Conservation (phyloP, 805 yeast genomes). For the Candida michaelii region DNA sequence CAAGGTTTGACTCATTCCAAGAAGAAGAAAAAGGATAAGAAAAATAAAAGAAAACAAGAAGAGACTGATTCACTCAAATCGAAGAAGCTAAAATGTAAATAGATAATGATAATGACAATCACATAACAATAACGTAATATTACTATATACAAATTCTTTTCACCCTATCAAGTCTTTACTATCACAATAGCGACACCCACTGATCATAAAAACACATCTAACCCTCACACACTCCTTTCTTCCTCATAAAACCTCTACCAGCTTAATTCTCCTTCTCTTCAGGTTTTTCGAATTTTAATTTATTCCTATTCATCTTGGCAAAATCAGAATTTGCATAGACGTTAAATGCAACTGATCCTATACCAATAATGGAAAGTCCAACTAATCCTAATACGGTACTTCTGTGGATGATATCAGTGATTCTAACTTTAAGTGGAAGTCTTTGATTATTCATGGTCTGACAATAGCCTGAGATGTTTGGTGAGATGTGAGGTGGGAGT, state of each 20-base stretch:
- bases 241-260: neutral
- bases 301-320: conserved; percentile 40
- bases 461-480: too few species aligned
- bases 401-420: conserved; percentile 45
- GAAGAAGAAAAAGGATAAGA: conserved; percentile 12
- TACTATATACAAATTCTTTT: neutral
- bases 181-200: too few species aligned
- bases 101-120: too few species aligned
- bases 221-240: too few species aligned
- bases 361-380: conserved; percentile 42
- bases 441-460: conserved; percentile 10
- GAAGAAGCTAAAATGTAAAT: too few species aligned
- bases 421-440: conserved; percentile 44
- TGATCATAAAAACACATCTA: too few species aligned
- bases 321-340: conserved; percentile 44
- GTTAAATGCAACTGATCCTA: conserved; percentile 40
- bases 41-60: neutral
- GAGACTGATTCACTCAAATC: too few species aligned
- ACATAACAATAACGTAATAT: neutral
- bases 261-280: conserved; percentile 7
- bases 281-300: conserved; percentile 32
- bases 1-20: conserved; percentile 26
- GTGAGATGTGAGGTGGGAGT: neutral
- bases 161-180: too few species aligned
- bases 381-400: conserved; percentile 40